Base-by-base conservation (phyloP, 2,329 filamentous ascomycete genomes). In the Bipolaris bicolor region DNA sequence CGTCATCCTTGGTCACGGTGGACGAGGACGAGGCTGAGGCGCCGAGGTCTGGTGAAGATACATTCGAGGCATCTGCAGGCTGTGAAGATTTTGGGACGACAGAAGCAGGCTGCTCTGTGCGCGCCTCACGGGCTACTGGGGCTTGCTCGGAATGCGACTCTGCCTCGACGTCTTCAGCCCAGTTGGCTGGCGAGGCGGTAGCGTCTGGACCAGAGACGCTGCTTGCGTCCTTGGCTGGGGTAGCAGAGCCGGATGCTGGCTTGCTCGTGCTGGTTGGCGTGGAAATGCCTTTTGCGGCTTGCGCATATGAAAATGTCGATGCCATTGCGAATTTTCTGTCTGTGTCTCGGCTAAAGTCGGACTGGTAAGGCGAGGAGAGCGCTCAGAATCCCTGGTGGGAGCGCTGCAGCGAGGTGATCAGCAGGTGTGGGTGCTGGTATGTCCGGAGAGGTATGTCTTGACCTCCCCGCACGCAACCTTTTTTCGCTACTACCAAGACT, bases 221-320 rank as follows among this genome's bases (percentile, higher is more conserved):
- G 52, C 69, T 67, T 31, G 71, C 60, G 41, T 78, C 77, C 48
- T 77, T 79, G 20, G 78, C 73, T 24, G 80, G 76, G 39, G 78
- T 80, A 13, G 70, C 72, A 22, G 76, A 66, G 41, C 77, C 79
- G 20, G 80, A 80, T 10, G 76, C 67, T 18, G 76, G 73, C 70
- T 83, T 83, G 67, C 77, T 79, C 22, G 79, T 69, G 49, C 75
- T 72, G 26, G 79, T 71, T 44, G 77, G 73, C 54, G 78, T 70
- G 54, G 85, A 80, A 69, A 89, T 85, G 72, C 93, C 92, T 78
- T 95, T 95, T 58, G 94, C 94, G 73, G 94, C 94, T 84, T 97
- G 92, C 70, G 94, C 94, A 78, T 98, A 98, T 58, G 94, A 97
- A 76, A 97, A 97, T 33, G 86, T 82, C 40, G 74, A 63, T 59